Base-by-base conservation (phyloP, 1,284 basidiomycete genomes). In the Rhodotorula sp. region DNA sequence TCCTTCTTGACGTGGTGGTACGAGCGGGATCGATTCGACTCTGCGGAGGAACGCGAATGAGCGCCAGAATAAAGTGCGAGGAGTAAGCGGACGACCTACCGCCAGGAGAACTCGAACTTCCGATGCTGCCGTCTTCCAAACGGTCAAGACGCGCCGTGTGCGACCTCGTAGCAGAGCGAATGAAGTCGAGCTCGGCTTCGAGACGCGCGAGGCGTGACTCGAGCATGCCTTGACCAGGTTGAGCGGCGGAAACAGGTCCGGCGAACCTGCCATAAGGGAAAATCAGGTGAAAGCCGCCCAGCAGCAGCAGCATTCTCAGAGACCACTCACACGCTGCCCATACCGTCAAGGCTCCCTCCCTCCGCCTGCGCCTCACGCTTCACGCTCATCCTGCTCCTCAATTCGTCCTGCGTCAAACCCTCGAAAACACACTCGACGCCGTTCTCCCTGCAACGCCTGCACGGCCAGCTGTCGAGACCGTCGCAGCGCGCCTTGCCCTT, bases 391-490 rank as follows among this genome's bases (percentile, higher is more conserved):
- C n/a, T 11, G 44, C 56, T 59, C 11, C 44, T 26, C 18, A 72
- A 40, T 31, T 69, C 68, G 18, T 69, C 68, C 11, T 18, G 28
- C 4, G 54, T 55, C 24, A 72, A 48, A 13, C 68, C 68, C 51
- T 71, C 72, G 18, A 74, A 74, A 0, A 69, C 62, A 24, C 72
- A 74, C 51, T 67, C 69, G 26, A 67, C 60, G 9, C 72, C 67
- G 8, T 28, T 48, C 53, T 74, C 72, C 18, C 68, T 24, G 55
- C 69, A 73, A 2, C 72, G 18, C 16, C 69, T 15, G 48, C 72
- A 71, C 0, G 72, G 72, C 56, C 64, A 73, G 18, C 52, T 48
- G 18, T 69, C 69, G 26, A 68, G 63, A 6, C 72, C 72, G n/a
- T 71, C 62, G 57, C 72, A 73, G 2, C 72, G 64, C 7, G 72